Percentiles rank a stretch among this genome's conserved stretches.
These are phyloP conservation scores for Coprinopsis cinerea DNA, from an alignment of 768 basidiomycete species.

Conservation along the genomic window DNA sequence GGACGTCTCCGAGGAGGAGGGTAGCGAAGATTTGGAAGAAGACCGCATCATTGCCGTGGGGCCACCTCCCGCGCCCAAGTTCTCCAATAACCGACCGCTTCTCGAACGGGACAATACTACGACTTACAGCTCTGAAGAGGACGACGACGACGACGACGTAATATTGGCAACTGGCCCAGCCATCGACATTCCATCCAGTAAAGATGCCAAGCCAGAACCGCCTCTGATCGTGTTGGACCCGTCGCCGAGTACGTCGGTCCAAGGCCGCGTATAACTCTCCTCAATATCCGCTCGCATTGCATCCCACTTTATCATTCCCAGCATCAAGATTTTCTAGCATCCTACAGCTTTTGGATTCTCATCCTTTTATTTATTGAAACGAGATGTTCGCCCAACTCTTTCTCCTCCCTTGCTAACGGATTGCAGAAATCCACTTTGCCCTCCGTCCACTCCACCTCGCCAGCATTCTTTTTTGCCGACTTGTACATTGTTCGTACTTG, in stretches of 20 bases:
- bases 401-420: too few relatives aligned
- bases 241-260: constrained; percentile 7
- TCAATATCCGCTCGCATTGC: neutral
- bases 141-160: constrained; percentile 62
- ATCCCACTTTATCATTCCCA: neutral
- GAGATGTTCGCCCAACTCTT: too few relatives aligned
- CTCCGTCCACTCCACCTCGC: too few relatives aligned
- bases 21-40: constrained; percentile 25
- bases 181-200: constrained; percentile 26
- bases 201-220: constrained; percentile 15
- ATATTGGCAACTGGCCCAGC: constrained; percentile 69
- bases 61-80: constrained; percentile 30
- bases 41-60: constrained; percentile 55
- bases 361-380: neutral
- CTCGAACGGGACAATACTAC: constrained; percentile 27
- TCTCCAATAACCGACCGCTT: constrained; percentile 12
- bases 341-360: neutral
- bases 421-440: neutral
- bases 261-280: neutral
- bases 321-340: neutral
- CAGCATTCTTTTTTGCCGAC: too few relatives aligned
- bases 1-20: constrained; percentile 25
- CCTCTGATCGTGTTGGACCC: constrained; percentile 14
- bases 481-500: too few relatives aligned
- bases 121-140: constrained; percentile 32